phyloP scores from a whole-genome alignment of 1,284 basidiomycete species.

The Cutaneotrichosporon cavernicola region DNA sequence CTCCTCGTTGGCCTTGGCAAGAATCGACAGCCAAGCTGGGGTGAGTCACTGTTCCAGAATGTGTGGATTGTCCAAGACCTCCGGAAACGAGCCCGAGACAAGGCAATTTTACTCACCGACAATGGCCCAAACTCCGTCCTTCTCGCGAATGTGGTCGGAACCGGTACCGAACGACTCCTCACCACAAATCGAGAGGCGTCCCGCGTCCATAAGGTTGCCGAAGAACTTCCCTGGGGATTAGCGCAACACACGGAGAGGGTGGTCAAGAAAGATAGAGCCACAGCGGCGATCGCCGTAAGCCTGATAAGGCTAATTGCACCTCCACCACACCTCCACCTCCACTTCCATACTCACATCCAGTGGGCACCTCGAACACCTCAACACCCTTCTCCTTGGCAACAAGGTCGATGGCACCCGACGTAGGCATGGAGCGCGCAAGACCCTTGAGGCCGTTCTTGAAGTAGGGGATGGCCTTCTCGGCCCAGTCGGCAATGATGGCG shows the following conservation, averaged over 20 bases:
- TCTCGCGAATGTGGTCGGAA: slow-evolving; percentile 98
- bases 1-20: slow-evolving; percentile 86
- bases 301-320: neutral
- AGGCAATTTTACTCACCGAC: slow-evolving; percentile 61
- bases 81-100: neutral
- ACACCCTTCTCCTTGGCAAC: slow-evolving; percentile 93
- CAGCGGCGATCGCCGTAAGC: neutral
- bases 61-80: no score
- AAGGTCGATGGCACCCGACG: slow-evolving; percentile 92
- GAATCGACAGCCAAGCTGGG: slow-evolving; percentile 92
- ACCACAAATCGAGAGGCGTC: slow-evolving; percentile 93
- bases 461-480: slow-evolving; percentile 89
- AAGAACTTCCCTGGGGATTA: slow-evolving; percentile 89
- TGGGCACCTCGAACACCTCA: slow-evolving; percentile 94
- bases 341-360: slow-evolving; percentile 61
- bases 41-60: neutral
- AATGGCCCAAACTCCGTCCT: slow-evolving; percentile 97
- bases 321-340: neutral
- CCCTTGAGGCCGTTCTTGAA: slow-evolving; percentile 93
- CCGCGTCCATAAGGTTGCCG: slow-evolving; percentile 99
- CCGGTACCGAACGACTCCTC: slow-evolving; percentile 99
- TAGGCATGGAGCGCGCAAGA: slow-evolving; percentile 94
- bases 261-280: neutral
- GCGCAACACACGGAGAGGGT: neutral
- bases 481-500: slow-evolving; percentile 98